These are phyloP conservation scores for Viridothelium virens DNA, from an alignment of 495 filamentous ascomycete species.

Conservation along the genomic window DNA sequence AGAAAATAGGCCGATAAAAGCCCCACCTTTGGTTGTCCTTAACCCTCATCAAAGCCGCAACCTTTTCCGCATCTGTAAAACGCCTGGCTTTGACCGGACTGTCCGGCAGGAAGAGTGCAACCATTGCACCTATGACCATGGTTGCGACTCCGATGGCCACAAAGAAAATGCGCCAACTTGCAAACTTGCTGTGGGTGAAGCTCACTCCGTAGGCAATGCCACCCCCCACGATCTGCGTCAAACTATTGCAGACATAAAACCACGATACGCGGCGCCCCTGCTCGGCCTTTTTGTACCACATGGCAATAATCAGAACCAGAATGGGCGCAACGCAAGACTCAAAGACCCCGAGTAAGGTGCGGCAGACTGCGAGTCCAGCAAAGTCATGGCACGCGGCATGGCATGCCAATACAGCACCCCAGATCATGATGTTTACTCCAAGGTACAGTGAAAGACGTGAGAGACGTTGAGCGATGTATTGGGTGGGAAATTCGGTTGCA, in stretches of 20 bases:
- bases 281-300: slow-evolving; percentile 25
- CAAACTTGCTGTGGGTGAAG: slow-evolving; percentile 17
- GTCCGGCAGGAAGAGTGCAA: slow-evolving; percentile 20
- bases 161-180: slow-evolving; percentile 23
- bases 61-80: slow-evolving; percentile 21
- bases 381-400: slow-evolving; percentile 22
- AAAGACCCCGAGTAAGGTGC: slow-evolving; percentile 22
- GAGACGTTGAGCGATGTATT: slow-evolving; percentile 22
- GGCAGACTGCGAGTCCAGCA: slow-evolving; percentile 19
- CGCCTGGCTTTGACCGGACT: slow-evolving; percentile 20
- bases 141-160: slow-evolving; percentile 20
- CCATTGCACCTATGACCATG: slow-evolving; percentile 15
- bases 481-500: slow-evolving; percentile 18
- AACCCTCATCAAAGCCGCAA: slow-evolving; percentile 20
- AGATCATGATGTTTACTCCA: slow-evolving; percentile 23
- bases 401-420: slow-evolving; percentile 20
- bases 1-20: background rate
- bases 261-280: slow-evolving; percentile 20
- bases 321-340: slow-evolving; percentile 22
- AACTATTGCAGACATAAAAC: slow-evolving; percentile 21
- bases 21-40: slow-evolving; percentile 18
- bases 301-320: slow-evolving; percentile 22
- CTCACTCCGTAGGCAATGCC: slow-evolving; percentile 19
- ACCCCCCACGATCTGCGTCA: slow-evolving; percentile 21
- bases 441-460: slow-evolving; percentile 22